Evolutionary conservation across 148 eudicot genomes (phyloP).

Genomic region (Chenopodium berlandieri): DNA sequence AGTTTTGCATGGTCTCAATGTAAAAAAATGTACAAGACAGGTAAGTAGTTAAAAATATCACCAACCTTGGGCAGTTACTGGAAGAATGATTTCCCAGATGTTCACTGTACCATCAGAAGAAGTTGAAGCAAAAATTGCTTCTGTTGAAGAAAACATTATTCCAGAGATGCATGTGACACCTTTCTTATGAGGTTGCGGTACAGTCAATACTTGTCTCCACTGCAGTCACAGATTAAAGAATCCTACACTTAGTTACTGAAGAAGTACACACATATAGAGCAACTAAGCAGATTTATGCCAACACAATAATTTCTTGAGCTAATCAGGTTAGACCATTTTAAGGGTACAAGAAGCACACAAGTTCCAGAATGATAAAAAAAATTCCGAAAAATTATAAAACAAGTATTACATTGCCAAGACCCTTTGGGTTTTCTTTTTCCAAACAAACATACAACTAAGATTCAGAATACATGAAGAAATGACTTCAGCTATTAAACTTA

Average conservation of each 20-base stretch:
- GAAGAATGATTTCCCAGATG: slow-evolving; percentile 71
- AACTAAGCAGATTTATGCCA: background rate
- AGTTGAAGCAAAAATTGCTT: slow-evolving; percentile 78
- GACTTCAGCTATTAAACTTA: background rate
- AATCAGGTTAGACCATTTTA: background rate
- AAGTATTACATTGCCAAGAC: background rate
- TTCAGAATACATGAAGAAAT: background rate
- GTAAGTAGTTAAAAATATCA: background rate
- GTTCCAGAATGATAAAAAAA: too few species aligned
- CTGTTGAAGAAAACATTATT: slow-evolving; percentile 56
- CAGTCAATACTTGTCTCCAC: slow-evolving; percentile 77
- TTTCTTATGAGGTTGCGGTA: slow-evolving; percentile 76
- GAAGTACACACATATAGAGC: background rate
- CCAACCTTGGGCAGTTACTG: slow-evolving; percentile 57
- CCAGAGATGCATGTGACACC: slow-evolving; percentile 96
- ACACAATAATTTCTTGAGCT: background rate
- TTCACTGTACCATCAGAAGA: slow-evolving; percentile 82
- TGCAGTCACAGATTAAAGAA: slow-evolving; percentile 29
- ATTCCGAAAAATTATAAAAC: background rate
- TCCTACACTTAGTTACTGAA: background rate
- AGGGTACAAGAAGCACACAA: background rate
- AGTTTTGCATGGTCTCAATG: background rate
- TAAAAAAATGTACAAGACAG: background rate
- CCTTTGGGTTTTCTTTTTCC: background rate
- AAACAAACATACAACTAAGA: background rate